Evolutionary conservation across 345 rosid species (phyloP).

Genomic region (Citrus glauca): DNA sequence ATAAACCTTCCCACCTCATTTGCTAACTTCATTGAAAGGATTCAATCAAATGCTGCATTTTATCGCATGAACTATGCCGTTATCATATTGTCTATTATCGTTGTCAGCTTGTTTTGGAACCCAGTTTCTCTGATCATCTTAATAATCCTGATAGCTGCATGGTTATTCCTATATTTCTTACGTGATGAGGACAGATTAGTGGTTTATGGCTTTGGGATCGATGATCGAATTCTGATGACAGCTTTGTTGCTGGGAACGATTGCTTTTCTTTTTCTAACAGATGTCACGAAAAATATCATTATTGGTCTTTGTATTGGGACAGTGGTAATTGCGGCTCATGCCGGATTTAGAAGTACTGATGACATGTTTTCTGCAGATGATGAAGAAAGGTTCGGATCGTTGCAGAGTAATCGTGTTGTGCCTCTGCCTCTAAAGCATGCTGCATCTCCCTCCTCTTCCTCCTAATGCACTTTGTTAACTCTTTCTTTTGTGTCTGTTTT

Average conservation of each 20-base stretch:
- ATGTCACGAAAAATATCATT: conserved; percentile 32
- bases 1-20: conserved; percentile 35
- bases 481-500: not conserved
- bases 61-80: conserved; percentile 49
- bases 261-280: conserved; percentile 32
- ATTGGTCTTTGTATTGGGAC: conserved; percentile 37
- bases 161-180: conserved; percentile 55
- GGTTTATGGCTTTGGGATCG: conserved; percentile 32
- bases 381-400: conserved; percentile 23
- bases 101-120: conserved; percentile 55
- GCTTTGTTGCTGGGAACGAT: conserved; percentile 35
- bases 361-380: conserved; percentile 32
- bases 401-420: not conserved
- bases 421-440: conserved; percentile 17
- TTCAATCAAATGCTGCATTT: conserved; percentile 29
- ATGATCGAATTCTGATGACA: conserved; percentile 36
- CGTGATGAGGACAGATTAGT: conserved; percentile 42
- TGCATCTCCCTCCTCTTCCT: conserved; percentile 19
- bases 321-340: conserved; percentile 42
- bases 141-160: conserved; percentile 34
- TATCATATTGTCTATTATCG: conserved; percentile 29
- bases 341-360: conserved; percentile 36
- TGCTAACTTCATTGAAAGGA: conserved; percentile 27
- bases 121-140: conserved; percentile 43
- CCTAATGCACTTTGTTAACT: not conserved